Evolutionary conservation across 768 basidiomycete genomes (phyloP), one percentile per base, ranked within the genome.

Genomic region (Artomyces pyxidatus): DNA sequence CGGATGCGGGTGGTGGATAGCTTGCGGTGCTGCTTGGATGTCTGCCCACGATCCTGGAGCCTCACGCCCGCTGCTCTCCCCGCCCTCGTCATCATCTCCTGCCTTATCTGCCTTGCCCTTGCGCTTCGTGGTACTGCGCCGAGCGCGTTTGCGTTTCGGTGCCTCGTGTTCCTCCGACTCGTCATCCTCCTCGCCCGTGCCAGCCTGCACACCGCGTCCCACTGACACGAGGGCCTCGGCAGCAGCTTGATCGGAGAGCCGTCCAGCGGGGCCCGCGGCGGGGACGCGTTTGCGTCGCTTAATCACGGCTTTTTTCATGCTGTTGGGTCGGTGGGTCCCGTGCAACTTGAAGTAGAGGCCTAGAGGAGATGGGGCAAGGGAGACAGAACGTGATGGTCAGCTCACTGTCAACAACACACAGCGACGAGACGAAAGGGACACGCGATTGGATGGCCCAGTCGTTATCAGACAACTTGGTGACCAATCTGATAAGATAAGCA

Each of bases 251-350:
- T 93, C 90, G 10, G 83, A 77, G 72, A 88, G 76, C 25, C 75
- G 72, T 57, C 69, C 71, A 38, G 56, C 62, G 57, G 73, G 55
- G 55, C 71, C 62, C 9, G 86, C 91, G 44, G 95, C 94, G 29
- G 96, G 93, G 37, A 99, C 94, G 57, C 96, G 85, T 69, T 98
- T 98, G 56, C 96, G 76, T 28, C 96, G 80, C 71, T 99, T 99
- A 77, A 99, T 99, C 58, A 96, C 91, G 4, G 90, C 88, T 74
- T 98, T 97, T 70, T 96, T 98, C 93, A 99, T 95, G 54, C 92
- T 90, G 56, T 93, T 94, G 32, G 96, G 96, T 30, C 96, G 82
- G 60, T 97, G 93, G 2, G 89, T 90, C 42, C 93, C 92, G 71
- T 99, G 96, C 11, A 99, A 77, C 69, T 99, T 98, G 76, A 91